A percentile compares a stretch with the other conserved stretches of the same genome.
phyloP scores from a whole-genome alignment of 345 rosid genomes.

The Salix arbutifolia region DNA sequence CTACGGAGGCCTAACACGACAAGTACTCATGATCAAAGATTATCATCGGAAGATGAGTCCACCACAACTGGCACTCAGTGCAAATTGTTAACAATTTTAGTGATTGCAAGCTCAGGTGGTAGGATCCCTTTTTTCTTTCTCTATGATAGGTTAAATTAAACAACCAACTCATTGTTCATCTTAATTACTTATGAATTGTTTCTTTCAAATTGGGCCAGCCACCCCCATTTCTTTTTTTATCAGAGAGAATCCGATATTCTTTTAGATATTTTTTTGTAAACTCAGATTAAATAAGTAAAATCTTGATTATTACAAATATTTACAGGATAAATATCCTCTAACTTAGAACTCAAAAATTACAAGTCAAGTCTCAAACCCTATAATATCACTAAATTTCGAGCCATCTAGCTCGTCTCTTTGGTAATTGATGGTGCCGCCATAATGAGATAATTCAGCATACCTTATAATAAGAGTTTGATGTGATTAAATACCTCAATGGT shows the following conservation, averaged over 20 bases:
- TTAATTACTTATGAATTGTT: constrained; percentile 11
- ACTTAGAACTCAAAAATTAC: accelerated
- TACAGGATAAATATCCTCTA: too few species aligned
- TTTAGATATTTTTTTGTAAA: accelerated
- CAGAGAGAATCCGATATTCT: too few species aligned
- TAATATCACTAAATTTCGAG: too few species aligned
- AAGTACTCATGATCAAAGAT: neutral
- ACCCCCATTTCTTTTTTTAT: neutral
- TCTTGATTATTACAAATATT: accelerated
- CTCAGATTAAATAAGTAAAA: accelerated
- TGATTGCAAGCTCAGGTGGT: neutral
- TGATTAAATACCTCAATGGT: neutral
- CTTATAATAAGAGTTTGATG: neutral
- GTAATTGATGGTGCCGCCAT: constrained; percentile 9
- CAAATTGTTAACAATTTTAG: constrained; percentile 3
- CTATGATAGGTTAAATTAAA: neutral
- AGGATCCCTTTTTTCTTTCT: constrained; percentile 2
- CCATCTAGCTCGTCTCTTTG: constrained; percentile 9
- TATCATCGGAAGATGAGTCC: neutral
- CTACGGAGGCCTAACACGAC: too few species aligned
- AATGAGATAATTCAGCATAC: neutral
- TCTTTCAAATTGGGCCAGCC: constrained; percentile 16
- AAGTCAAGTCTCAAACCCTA: too few species aligned
- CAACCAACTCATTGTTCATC: neutral
- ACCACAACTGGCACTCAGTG: neutral